These are phyloP conservation scores for Zygosaccharomyces pseudorouxii DNA, from an alignment of 805 yeast species.

Conservation along the genomic window DNA sequence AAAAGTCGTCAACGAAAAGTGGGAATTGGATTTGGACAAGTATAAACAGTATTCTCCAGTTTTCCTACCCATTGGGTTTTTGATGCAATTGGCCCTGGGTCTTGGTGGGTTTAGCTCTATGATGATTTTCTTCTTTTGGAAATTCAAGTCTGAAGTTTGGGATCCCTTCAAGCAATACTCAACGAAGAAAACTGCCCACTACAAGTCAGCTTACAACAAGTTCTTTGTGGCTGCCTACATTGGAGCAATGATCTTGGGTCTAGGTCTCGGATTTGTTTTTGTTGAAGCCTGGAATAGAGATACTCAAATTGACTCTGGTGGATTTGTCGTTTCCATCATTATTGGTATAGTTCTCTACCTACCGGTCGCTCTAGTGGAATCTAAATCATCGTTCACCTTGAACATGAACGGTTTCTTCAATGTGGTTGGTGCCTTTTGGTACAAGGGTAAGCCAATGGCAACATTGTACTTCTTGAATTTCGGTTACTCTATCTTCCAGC, in stretches of 20 bases:
- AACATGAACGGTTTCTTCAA: conserved; percentile 62
- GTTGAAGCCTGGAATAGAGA: conserved; percentile 39
- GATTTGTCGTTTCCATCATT: conserved; percentile 51
- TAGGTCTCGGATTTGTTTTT: conserved; percentile 41
- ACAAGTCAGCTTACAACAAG: conserved; percentile 47
- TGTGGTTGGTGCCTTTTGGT: conserved; percentile 58
- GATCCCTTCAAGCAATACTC: conserved; percentile 33
- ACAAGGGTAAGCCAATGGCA: conserved; percentile 59
- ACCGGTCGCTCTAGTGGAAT: conserved; percentile 59
- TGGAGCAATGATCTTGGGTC: conserved; percentile 40
- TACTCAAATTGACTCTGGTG: conserved; percentile 45
- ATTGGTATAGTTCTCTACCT: conserved; percentile 51
- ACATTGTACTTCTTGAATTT: conserved; percentile 54
- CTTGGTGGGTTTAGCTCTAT: conserved; percentile 60
- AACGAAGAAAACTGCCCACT: conserved; percentile 8
- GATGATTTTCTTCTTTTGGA: conserved; percentile 49
- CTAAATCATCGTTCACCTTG: conserved; percentile 55
- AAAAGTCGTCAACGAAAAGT: conserved; percentile 42
- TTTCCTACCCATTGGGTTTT: conserved; percentile 53
- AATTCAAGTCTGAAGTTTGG: conserved; percentile 50
- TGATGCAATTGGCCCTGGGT: conserved; percentile 56
- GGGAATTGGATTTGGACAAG: conserved; percentile 41
- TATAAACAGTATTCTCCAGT: conserved; percentile 61
- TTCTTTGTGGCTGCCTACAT: conserved; percentile 40
- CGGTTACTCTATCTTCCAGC: conserved; percentile 50